Conservation (phyloP, 768 basidiomycete species). For the Mycena metata region DNA sequence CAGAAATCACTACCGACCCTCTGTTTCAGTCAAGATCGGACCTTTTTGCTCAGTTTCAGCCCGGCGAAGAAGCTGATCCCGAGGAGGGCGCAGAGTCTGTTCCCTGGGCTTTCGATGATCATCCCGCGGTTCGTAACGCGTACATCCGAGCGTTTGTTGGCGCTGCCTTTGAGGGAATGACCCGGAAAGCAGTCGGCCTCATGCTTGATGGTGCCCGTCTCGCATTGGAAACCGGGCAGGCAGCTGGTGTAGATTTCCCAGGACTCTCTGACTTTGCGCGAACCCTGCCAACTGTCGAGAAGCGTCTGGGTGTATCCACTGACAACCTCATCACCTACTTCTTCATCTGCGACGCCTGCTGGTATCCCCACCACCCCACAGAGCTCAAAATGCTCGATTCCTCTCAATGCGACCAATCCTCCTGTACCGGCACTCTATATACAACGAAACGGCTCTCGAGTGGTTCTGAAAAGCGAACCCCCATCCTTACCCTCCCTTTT, state of each 20-base stretch:
- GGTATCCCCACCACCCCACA: constrained; percentile 36
- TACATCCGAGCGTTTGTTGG: constrained; percentile 42
- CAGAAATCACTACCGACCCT: no score
- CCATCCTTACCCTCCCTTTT: background rate
- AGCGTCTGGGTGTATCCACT: constrained; percentile 37
- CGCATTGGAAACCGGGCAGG: background rate
- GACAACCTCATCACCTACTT: constrained; percentile 37
- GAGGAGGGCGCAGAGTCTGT: background rate
- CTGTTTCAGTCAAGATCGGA: no score
- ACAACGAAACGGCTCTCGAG: background rate
- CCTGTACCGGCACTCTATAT: background rate
- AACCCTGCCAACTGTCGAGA: constrained; percentile 39
- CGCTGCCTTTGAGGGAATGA: constrained; percentile 37
- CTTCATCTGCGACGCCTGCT: constrained; percentile 39
- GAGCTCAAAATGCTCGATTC: background rate
- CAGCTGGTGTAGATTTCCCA: background rate
- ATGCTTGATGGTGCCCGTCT: constrained; percentile 27
- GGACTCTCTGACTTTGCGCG: constrained; percentile 37
- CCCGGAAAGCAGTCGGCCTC: constrained; percentile 18
- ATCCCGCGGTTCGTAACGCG: constrained; percentile 40
- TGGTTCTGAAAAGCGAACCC: background rate
- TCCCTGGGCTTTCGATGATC: constrained; percentile 43
- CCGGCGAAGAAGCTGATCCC: no score
- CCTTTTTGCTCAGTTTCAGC: no score
- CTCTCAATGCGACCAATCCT: background rate